These are phyloP conservation scores for Papiliotrema fonsecae DNA, from an alignment of 1,284 basidiomycete genomes.

Conservation along the genomic window DNA sequence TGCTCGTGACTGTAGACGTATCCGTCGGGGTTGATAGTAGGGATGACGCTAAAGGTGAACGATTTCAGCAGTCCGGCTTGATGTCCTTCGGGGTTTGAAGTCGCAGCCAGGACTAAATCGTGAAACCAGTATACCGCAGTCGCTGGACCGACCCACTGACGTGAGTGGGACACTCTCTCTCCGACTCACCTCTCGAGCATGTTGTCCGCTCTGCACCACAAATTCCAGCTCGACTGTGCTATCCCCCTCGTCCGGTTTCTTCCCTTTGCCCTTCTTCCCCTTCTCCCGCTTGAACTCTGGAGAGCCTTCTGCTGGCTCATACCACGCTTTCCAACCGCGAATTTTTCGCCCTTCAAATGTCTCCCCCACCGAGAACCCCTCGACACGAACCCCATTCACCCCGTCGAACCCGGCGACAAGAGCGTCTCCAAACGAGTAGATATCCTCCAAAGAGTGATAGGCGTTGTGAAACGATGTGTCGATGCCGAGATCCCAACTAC, in stretches of 20 bases:
- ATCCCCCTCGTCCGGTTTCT: conserved; percentile 8
- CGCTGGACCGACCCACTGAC: conserved; percentile 73
- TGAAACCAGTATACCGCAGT: conserved; percentile 70
- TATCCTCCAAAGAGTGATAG: conserved; percentile 40
- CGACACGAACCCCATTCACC: conserved; percentile 16
- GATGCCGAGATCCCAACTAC: conserved; percentile 31
- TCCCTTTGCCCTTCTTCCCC: conserved; percentile 6
- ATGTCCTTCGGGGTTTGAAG: conserved; percentile 40
- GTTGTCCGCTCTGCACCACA: conserved; percentile 69
- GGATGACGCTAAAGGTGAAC: conserved; percentile 71
- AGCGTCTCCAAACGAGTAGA: conserved; percentile 38
- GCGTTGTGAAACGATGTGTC: conserved; percentile 39
- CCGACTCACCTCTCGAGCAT: conserved; percentile 69
- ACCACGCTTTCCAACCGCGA: conserved; percentile 31
- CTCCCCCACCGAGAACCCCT: conserved; percentile 28
- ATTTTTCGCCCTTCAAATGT: conserved; percentile 35
- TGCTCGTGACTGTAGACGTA: conserved; percentile 62
- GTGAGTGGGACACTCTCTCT: neutral
- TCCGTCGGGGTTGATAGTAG: conserved; percentile 77
- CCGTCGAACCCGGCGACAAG: conserved; percentile 32
- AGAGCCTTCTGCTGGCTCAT: conserved; percentile 11
- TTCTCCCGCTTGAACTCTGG: conserved; percentile 7
- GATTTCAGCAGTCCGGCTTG: conserved; percentile 53
- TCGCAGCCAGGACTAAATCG: conserved; percentile 56
- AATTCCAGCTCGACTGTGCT: conserved; percentile 49